These are phyloP conservation scores for Avena eriantha DNA, from an alignment of 176 grass and related monocot species.

Conservation along the genomic window DNA sequence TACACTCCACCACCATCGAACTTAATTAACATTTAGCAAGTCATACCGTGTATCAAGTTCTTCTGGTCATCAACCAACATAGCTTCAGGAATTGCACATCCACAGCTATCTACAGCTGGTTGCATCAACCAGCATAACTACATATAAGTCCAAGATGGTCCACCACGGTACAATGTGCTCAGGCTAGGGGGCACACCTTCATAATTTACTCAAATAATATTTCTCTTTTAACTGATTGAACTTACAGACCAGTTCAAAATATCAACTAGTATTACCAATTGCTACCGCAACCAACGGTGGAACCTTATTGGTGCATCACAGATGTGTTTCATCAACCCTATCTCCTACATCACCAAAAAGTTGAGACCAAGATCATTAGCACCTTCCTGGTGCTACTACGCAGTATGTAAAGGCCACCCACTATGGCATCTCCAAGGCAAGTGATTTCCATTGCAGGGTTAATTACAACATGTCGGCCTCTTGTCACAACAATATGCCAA, in stretches of 20 bases:
- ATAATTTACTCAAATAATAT: background rate
- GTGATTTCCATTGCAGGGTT: background rate
- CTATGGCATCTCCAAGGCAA: background rate
- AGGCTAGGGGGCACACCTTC: background rate
- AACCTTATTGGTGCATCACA: background rate
- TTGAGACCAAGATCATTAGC: background rate
- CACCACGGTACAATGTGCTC: background rate
- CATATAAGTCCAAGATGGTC: background rate
- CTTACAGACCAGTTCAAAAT: background rate
- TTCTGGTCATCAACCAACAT: background rate
- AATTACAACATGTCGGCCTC: background rate
- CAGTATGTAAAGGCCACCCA: background rate
- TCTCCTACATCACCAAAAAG: background rate
- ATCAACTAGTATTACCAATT: background rate
- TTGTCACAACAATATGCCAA: conserved; percentile 3
- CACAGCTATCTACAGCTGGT: background rate
- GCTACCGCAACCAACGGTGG: background rate
- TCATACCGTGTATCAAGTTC: background rate
- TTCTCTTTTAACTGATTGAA: background rate
- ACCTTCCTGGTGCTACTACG: background rate
- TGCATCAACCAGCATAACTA: background rate
- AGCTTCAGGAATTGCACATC: background rate
- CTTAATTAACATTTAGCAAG: background rate
- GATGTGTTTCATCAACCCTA: background rate
- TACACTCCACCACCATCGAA: background rate